phyloP scores from a whole-genome alignment of 2,329 filamentous ascomycete species.

The Achaetomium macrosporum region DNA sequence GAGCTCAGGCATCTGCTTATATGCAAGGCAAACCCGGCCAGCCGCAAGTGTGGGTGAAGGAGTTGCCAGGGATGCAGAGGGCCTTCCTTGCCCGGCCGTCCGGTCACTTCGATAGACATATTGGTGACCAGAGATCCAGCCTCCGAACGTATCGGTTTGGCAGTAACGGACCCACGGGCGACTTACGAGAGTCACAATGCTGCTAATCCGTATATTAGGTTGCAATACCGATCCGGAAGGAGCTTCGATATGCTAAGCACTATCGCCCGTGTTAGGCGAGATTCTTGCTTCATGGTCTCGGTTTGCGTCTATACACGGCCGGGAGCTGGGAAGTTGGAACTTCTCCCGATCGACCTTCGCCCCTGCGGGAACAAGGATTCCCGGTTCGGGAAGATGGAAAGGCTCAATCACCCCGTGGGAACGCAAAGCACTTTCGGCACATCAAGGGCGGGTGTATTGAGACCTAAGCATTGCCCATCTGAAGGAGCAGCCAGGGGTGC shows the following conservation, averaged over 20 bases:
- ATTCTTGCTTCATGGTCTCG: slow-evolving; percentile 18
- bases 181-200: slow-evolving; percentile 12
- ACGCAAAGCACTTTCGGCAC: neutral
- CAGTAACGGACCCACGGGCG: slow-evolving; percentile 8
- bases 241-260: slow-evolving; percentile 20
- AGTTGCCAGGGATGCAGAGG: neutral
- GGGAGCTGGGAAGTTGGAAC: slow-evolving; percentile 8
- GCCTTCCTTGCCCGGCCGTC: neutral
- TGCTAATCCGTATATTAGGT: slow-evolving; percentile 21
- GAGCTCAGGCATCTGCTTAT: slow-evolving; percentile 18
- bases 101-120: slow-evolving; percentile 7
- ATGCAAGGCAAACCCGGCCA: slow-evolving; percentile 14
- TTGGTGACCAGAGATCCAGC: slow-evolving; percentile 3
- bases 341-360: slow-evolving; percentile 10
- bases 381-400: slow-evolving; percentile 6
- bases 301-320: slow-evolving; percentile 15
- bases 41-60: neutral
- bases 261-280: slow-evolving; percentile 13
- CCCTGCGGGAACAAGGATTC: neutral
- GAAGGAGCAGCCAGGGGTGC: neutral
- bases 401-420: neutral
- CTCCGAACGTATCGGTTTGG: slow-evolving; percentile 14
- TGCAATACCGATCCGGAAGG: slow-evolving; percentile 9
- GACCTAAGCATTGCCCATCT: no score
- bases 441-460: neutral